Base-by-base conservation (phyloP, 139 green algal species). In the Chlamydomonas asymmetrica region DNA sequence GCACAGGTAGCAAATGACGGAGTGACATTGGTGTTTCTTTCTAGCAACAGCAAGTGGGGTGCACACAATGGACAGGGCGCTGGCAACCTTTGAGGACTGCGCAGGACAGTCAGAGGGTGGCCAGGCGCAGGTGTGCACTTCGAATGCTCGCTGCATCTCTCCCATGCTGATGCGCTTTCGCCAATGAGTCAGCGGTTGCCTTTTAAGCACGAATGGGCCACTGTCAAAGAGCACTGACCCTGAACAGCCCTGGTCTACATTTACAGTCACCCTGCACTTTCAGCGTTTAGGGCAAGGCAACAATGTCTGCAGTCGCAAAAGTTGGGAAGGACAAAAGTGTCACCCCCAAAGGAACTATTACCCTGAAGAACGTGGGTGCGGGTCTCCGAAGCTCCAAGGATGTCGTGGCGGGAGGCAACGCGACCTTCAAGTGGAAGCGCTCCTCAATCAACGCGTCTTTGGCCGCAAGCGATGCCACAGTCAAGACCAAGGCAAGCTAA, bases 311-410 rank as follows among this genome's bases (percentile, higher is more conserved):
- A 65, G 9, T 22, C 27, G n/a, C 13, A 41, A 70, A 20, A 18
- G 56, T 70, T 38, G 4, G 25, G 23, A 70, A 70, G 63, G 63
- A 70, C 6, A 6, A 34, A 3, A 32, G 10, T 27, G 32, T 75
- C 52, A 65, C 68, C 34, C 68, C 68, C 32, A 75, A 75, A 35
- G 68, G 32, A 9, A 75, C 54, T 35, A 16, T 75, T 16, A 75
- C 68, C 18, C 4, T 75, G 22, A 75, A 43, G 68, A 37, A 75
- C 32, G 25, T 66, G 3, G 64, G 64, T 23, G 13, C 7, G 8
- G 64, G 38, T 16, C 37, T 71, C 7, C 18, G 40, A n/a, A 79
- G 56, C 8, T 25, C 31, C 27, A 73, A 79, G 4, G 60, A 5
- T 34, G 39, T 56, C 10, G 22, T 22, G 8, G 45, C 5, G 9